Evolutionary conservation across 805 yeast species (phyloP), one percentile per base, ranked within the genome.

Genomic region (Komagataella mondaviorum): DNA sequence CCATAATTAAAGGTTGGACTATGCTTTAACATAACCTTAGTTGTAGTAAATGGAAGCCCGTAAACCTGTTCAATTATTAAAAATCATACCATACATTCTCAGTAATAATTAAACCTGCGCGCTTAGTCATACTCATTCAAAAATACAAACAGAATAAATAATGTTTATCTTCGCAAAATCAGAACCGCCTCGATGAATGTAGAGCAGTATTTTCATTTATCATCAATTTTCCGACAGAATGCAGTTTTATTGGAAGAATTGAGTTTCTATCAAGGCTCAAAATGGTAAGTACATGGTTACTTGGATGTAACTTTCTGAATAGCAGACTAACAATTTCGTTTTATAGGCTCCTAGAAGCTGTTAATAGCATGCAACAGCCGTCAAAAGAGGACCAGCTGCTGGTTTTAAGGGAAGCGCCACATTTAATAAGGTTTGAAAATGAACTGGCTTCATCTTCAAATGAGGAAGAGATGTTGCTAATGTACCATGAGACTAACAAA

Each of bases 211-310:
- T 18, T 59, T 3, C 61, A 61, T 48, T 57, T 65, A 1, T 53
- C 60, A 6, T 39, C 51, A 6, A 60, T 64, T 12, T 59, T 77
- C 24, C 60, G 73, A 20, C 63, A 61, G 45, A 74, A 85, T 2
- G 66, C 72, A 4, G 55, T 56, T 23, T 68, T 70, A 3, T 68
- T 88, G 17, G 63, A 78, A 1, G 75, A 77, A 39, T 68, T 87
- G 54, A 79, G 85, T 53, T 70, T 88, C 10, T 73, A 74, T 59
- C 81, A 80, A 50, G 81, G 89, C 0, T 79, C 95, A 3, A 87
- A 87, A 68, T 89, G 95, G 95, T 73, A 70, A 52, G 54, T 52
- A 12, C 14, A 14, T 8, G 12, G n/a, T 10, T 14, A 30, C 14
- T 14, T 30, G 39, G 14, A 14, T 30, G 39, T 4, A 20, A 20